These are phyloP conservation scores for Linum usitatissimum DNA, from an alignment of 345 rosid species.

Conservation along the genomic window DNA sequence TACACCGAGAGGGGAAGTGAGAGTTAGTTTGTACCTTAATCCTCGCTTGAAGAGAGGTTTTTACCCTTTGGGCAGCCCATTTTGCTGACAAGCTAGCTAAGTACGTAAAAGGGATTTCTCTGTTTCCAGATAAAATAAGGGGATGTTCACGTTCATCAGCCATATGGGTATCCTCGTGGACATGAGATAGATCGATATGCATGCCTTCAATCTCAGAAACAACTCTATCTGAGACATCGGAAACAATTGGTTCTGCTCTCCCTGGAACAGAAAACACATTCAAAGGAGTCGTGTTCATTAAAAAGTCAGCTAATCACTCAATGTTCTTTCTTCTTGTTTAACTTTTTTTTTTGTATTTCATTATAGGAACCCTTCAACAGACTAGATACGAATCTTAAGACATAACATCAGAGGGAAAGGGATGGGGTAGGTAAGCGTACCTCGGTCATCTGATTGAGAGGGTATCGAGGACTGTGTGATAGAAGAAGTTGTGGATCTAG, in stretches of 20 bases:
- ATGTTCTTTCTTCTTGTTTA: no score
- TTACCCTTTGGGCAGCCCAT: constrained; percentile 58
- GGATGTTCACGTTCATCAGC: constrained; percentile 46
- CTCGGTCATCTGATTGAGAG: constrained; percentile 31
- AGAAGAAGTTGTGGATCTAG: constrained; percentile 21
- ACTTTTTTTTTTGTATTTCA: no score
- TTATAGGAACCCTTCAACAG: neutral
- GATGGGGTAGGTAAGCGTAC: constrained; percentile 15
- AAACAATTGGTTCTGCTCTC: constrained; percentile 14
- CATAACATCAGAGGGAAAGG: constrained; percentile 2
- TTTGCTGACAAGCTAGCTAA: constrained; percentile 69
- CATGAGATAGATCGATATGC: constrained; percentile 23
- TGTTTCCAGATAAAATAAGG: constrained; percentile 33
- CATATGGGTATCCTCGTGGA: constrained; percentile 26
- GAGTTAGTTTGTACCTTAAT: constrained; percentile 42
- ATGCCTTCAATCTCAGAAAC: constrained; percentile 25
- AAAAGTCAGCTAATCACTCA: neutral
- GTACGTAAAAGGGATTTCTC: constrained; percentile 76
- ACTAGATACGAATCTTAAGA: neutral
- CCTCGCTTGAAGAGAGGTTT: constrained; percentile 47
- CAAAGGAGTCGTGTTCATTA: neutral
- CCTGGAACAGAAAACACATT: neutral
- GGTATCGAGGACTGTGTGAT: constrained; percentile 23
- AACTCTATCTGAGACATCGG: constrained; percentile 33
- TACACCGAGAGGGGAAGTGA: neutral